Conservation (phyloP, 2,329 filamentous ascomycete species). For the Pezicula neosporulosa region DNA sequence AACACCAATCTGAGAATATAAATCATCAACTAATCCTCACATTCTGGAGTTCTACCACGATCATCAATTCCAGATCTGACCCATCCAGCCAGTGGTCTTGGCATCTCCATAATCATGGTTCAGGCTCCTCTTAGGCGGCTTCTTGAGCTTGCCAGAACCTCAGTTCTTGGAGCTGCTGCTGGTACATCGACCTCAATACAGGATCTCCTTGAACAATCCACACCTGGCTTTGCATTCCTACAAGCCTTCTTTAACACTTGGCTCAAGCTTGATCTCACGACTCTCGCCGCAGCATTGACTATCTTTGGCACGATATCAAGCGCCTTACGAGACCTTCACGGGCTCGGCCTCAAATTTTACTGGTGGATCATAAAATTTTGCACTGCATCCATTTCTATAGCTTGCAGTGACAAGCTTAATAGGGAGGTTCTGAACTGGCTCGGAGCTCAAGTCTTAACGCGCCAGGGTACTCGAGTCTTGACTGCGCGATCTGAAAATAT, state of each 20-base stretch:
- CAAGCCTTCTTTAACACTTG: conserved; percentile 35
- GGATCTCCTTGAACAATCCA: background rate
- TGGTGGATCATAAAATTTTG: conserved; percentile 39
- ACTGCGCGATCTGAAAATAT: conserved; percentile 40
- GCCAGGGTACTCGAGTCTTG: conserved; percentile 34
- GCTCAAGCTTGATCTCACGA: conserved; percentile 43
- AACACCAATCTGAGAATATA: too few species aligned
- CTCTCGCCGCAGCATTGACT: conserved; percentile 41
- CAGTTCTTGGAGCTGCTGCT: background rate
- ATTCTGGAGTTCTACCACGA: too few species aligned
- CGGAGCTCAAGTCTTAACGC: conserved; percentile 34
- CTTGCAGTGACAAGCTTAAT: conserved; percentile 41
- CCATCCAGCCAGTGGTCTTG: too few species aligned
- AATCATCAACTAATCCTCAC: too few species aligned
- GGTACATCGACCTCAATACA: background rate
- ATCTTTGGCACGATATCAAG: conserved; percentile 39
- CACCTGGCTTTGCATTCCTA: conserved; percentile 20
- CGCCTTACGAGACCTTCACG: conserved; percentile 34
- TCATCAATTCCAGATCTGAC: too few species aligned
- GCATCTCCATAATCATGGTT: too few species aligned
- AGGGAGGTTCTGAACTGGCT: conserved; percentile 42
- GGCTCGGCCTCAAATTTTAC: conserved; percentile 34
- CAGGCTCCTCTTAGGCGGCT: background rate
- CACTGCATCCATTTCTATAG: conserved; percentile 40
- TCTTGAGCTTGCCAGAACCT: background rate